Base-by-base conservation (phyloP, 1,284 basidiomycete species). In the Sphagnurus paluster region DNA sequence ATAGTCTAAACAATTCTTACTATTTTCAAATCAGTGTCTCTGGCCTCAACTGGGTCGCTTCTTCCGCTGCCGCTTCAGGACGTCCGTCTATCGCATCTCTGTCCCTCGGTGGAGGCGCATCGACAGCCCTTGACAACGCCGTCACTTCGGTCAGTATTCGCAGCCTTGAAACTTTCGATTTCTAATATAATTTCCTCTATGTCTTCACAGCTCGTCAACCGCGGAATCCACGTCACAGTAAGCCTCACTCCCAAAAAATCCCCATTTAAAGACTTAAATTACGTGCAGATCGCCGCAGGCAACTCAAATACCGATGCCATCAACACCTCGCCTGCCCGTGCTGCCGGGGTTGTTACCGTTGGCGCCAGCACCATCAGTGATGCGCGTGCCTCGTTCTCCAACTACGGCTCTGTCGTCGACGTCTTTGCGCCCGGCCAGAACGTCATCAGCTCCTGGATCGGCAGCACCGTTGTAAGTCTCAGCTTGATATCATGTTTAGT, bases 361-460 rank as follows among this genome's bases (percentile, higher is more conserved):
- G 84, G 82, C 41, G 80, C 80, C 7, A 74, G 73, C 26, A 77
- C 74, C 40, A 73, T 81, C 52, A 66, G 62, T 39, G 84, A 87
- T 62, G 72, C 57, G 11, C 52, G 60, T 4, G 60, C 61, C 4
- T 57, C 45, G 14, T 65, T 62, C 57, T 69, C 67, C 32, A 70
- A 70, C 58, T 68, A 52, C 35, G 69, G 68, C 8, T 33, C 63
- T 10, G 51, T 63, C 24, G 61, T 70, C 29, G 66, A 68, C 39
- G 50, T 71, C 49, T 69, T 59, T 40, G 68, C 66, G 16, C 67
- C 66, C 17, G 69, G 69, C n/a, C 49, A 55, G 38, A 53, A 59
- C 49, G 52, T 70, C 36, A 62, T 61, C 45, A 65, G 61, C 54
- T 34, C 65, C 13, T 67, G 61, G 59, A 65, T 61, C 30, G 61